phyloP scores from a whole-genome alignment of 257 asterid genomes.

The Rehmannia glutinosa region DNA sequence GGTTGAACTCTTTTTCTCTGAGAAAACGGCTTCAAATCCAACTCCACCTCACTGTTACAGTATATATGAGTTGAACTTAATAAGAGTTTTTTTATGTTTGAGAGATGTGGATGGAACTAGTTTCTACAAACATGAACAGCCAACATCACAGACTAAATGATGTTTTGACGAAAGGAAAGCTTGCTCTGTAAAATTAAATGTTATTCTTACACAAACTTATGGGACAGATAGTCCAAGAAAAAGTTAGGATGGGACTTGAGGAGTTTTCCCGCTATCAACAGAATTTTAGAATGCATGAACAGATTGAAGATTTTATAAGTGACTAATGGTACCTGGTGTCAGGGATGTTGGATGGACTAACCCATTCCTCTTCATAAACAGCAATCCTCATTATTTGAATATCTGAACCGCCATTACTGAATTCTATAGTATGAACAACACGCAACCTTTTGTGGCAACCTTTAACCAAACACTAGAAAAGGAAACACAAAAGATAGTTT shows the following conservation, averaged over 20 bases:
- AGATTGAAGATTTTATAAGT: not conserved
- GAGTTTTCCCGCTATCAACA: too few species aligned
- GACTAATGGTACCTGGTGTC: constrained; percentile 52
- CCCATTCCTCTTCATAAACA: constrained; percentile 96
- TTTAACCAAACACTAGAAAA: constrained; percentile 82
- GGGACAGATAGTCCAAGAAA: too few species aligned
- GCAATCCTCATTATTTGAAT: constrained; percentile 93
- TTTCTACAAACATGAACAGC: too few species aligned
- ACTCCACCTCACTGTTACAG: constrained; percentile 53
- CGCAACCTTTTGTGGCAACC: constrained; percentile 98
- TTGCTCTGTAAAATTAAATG: too few species aligned
- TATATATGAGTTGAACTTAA: too few species aligned
- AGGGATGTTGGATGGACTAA: constrained; percentile 72
- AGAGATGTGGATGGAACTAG: too few species aligned
- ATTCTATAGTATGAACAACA: constrained; percentile 90
- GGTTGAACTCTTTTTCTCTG: constrained; percentile 93
- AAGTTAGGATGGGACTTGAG: too few species aligned
- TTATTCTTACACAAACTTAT: too few species aligned
- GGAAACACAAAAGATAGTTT: constrained; percentile 5
- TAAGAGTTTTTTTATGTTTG: too few species aligned
- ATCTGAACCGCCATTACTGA: constrained; percentile 88
- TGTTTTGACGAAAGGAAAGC: too few species aligned
- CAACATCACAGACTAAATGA: too few species aligned
- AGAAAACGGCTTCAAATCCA: constrained; percentile 80
- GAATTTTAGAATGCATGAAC: constrained; percentile 9